Base-by-base conservation (phyloP, 495 filamentous ascomycete species). In the Tuber magnatum region DNA sequence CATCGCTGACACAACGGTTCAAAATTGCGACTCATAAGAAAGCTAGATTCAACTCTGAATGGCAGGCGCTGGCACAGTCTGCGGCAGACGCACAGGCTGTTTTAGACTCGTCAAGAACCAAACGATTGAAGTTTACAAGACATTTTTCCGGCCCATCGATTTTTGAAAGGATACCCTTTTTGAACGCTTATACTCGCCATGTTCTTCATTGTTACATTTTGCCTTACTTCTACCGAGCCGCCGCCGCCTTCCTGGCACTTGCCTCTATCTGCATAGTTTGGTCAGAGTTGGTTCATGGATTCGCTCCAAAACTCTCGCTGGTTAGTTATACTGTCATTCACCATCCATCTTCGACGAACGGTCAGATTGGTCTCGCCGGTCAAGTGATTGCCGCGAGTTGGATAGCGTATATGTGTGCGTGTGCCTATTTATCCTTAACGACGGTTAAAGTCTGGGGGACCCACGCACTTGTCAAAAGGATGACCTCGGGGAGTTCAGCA, bases 381-480 rank as follows among this genome's bases (percentile, higher is more conserved):
- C 95, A 99, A 82, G 83, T 92, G 69, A 92, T 92, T 70, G 91
- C 94, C 16, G 91, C 92, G 16, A 85, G 89, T 43, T 99, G 95
- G 95, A 90, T 99, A 78, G 84, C 93, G 40, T 99, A 97, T 85
- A 97, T 98, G 94, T 92, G 89, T 82, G 86, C 90, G 61, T 92
- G 92, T 48, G 93, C 94, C 10, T 88, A 98, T 68, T 91, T 90
- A 73, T 93, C 93, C 48, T 89, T 99, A 77, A 91, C 89, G 61
- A 92, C 94, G 78, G 93, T 94, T 80, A 94, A 94, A 80, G 92
- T 97, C 42, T 99, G 95, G 95, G 91, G 95, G 72, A 94, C 94
- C 70, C 89, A 95, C 39, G 94, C 94, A 1, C 86, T 99, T 24
- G 94, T 98, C 61, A 90, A 88, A 69, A 90, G 95, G 74, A 94